Percentiles rank a stretch among this genome's conserved stretches.
These are phyloP conservation scores for Keithomyces neogunnii DNA, from an alignment of 2,329 filamentous ascomycete genomes.

Conservation along the genomic window DNA sequence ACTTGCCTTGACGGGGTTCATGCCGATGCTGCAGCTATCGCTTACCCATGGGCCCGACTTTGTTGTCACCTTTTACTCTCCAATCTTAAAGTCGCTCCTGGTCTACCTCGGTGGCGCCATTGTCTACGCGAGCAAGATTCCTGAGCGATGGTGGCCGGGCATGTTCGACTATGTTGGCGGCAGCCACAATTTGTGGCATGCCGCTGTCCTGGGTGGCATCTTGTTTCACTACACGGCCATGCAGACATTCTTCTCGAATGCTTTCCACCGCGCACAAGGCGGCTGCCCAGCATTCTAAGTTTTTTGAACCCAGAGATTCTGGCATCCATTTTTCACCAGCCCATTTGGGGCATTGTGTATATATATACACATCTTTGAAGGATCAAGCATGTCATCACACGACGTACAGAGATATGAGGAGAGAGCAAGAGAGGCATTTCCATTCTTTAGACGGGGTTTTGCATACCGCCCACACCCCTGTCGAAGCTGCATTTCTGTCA, in stretches of 20 bases:
- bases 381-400: not conserved
- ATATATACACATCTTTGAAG: not conserved
- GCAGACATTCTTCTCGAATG: conserved; percentile 83
- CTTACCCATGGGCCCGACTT: conserved; percentile 69
- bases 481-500: not conserved
- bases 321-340: not conserved
- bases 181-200: conserved; percentile 96
- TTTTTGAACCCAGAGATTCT: not conserved
- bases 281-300: conserved; percentile 46
- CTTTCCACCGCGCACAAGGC: conserved; percentile 59
- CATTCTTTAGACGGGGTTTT: not conserved
- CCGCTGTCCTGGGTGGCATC: conserved; percentile 89
- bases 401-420: not conserved
- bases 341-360: not conserved
- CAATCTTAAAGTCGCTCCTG: conserved; percentile 70
- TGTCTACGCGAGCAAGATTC: conserved; percentile 85
- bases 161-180: conserved; percentile 93
- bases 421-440: not conserved
- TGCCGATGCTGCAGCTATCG: conserved; percentile 78
- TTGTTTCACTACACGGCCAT: conserved; percentile 96
- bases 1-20: conserved; percentile 78
- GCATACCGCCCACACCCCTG: not conserved
- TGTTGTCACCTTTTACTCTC: conserved; percentile 85
- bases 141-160: conserved; percentile 87
- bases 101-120: conserved; percentile 82